These are phyloP conservation scores for Cutaneotrichosporon cyanovorans DNA, from an alignment of 1,284 basidiomycete genomes.

Conservation along the genomic window DNA sequence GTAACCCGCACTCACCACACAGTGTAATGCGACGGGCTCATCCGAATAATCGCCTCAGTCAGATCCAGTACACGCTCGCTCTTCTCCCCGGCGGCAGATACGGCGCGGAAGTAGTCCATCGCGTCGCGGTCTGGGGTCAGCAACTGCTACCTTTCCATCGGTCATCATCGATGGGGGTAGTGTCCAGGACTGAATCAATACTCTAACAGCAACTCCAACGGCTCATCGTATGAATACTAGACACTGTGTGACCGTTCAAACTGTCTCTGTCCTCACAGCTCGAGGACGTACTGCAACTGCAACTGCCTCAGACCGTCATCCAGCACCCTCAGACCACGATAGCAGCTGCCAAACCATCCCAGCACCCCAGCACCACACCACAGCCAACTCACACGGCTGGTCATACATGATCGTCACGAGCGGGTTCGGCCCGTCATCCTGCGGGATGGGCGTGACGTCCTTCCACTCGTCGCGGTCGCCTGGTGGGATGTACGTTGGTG, in stretches of 20 bases:
- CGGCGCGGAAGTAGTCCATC: constrained; percentile 80
- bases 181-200: no score
- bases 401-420: constrained; percentile 85
- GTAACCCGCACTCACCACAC: constrained; percentile 60
- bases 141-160: not conserved
- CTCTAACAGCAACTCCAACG: no score
- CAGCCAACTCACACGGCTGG: constrained; percentile 74
- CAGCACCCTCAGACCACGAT: no score
- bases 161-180: no score
- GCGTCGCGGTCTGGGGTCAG: constrained; percentile 69
- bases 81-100: constrained; percentile 67
- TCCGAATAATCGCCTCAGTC: constrained; percentile 73
- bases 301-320: no score
- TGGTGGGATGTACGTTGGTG: constrained; percentile 49
- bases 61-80: constrained; percentile 70
- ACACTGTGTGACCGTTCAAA: no score
- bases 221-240: no score
- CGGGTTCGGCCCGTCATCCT: constrained; percentile 66
- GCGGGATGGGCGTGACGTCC: constrained; percentile 70
- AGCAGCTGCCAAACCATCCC: no score
- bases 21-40: constrained; percentile 89
- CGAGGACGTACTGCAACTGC: no score
- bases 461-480: constrained; percentile 63
- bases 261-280: no score
- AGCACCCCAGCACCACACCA: no score